Evolutionary conservation across 1,284 basidiomycete genomes (phyloP).

Genomic region (Ustilago curta): DNA sequence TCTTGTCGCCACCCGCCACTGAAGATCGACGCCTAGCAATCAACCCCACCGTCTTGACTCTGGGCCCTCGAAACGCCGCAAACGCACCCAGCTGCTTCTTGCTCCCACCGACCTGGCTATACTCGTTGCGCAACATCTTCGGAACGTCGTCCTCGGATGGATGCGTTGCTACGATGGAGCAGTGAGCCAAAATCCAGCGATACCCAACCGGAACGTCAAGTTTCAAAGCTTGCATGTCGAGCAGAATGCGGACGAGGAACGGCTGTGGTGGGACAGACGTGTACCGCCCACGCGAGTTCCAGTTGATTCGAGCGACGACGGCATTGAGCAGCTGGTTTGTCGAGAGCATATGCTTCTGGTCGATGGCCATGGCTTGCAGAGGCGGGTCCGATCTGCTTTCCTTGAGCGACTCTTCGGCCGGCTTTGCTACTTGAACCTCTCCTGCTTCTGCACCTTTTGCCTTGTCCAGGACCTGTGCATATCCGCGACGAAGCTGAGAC

Average conservation of each 20-base stretch:
- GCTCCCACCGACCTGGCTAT: neutral
- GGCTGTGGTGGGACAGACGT: constrained; percentile 25
- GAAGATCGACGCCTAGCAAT: constrained; percentile 21
- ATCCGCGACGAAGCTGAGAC: constrained; percentile 26
- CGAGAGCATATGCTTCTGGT: neutral
- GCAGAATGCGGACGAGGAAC: constrained; percentile 30
- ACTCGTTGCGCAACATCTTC: constrained; percentile 10
- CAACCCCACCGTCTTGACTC: constrained; percentile 34
- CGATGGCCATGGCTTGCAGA: neutral
- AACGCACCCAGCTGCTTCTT: constrained; percentile 10
- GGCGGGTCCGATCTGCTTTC: neutral
- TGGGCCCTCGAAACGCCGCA: constrained; percentile 20
- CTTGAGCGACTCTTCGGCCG: neutral
- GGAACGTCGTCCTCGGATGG: neutral
- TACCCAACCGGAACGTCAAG: constrained; percentile 33
- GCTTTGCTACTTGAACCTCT: neutral
- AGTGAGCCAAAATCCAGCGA: constrained; percentile 34
- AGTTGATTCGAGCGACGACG: constrained; percentile 12
- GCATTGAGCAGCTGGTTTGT: constrained; percentile 10
- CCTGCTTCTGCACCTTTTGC: neutral
- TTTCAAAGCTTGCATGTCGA: constrained; percentile 35
- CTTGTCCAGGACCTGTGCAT: constrained; percentile 8
- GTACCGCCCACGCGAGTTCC: constrained; percentile 32
- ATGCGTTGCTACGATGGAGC: neutral
- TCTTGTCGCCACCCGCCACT: neutral